Percentiles rank a stretch among this genome's conserved stretches.
Evolutionary conservation across 805 yeast species (phyloP).

Genomic region (Saturnispora silvae): DNA sequence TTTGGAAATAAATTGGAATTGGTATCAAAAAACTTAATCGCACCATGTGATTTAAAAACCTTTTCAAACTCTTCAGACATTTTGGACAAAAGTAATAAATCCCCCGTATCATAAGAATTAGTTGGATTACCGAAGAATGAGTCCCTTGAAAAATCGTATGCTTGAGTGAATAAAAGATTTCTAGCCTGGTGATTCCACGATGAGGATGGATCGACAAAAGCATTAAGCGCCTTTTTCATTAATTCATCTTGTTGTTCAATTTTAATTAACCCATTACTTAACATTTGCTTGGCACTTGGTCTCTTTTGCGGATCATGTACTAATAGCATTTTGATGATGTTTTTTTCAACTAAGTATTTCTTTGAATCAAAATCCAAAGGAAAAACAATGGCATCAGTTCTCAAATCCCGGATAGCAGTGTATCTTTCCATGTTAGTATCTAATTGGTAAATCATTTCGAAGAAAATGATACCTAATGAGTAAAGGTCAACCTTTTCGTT

Average conservation of each 20-base stretch:
- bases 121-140: conserved; percentile 58
- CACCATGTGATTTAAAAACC: conserved; percentile 76
- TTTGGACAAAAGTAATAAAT: conserved; percentile 47
- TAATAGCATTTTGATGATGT: conserved; percentile 54
- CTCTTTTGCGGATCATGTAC: conserved; percentile 72
- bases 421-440: conserved; percentile 94
- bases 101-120: conserved; percentile 26
- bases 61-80: conserved; percentile 49
- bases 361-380: conserved; percentile 56
- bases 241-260: conserved; percentile 84
- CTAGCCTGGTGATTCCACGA: conserved; percentile 93
- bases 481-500: conserved; percentile 94
- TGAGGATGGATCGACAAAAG: conserved; percentile 80
- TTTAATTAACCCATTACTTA: conserved; percentile 77
- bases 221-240: conserved; percentile 77
- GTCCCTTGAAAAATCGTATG: conserved; percentile 77
- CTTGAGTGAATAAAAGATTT: conserved; percentile 74
- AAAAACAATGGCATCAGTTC: conserved; percentile 51
- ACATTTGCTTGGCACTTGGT: conserved; percentile 67
- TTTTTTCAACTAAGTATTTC: conserved; percentile 47
- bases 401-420: conserved; percentile 50
- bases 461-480: conserved; percentile 87
- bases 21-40: conserved; percentile 52
- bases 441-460: conserved; percentile 83
- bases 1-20: conserved; percentile 72